A percentile compares a stretch with the other conserved stretches of the same genome.
Conservation (phyloP, 2,329 filamentous ascomycete species). For the Colletotrichum liaoningense region DNA sequence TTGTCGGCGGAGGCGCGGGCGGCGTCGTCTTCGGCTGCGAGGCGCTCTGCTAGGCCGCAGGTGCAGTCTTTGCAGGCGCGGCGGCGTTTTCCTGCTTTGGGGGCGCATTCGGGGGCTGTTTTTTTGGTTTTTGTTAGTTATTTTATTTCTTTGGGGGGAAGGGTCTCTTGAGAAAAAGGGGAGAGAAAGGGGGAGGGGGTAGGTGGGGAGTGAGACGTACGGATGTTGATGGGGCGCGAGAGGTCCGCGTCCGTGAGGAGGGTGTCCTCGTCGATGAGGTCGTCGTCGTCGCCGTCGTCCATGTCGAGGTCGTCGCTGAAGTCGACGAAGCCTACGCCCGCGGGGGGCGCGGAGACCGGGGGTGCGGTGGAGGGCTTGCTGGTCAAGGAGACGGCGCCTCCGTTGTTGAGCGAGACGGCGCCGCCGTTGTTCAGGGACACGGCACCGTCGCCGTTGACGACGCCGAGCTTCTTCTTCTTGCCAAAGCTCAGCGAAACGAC, state of each 20-base stretch:
- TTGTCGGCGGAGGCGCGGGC: conserved; percentile 69
- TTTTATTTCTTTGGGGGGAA: no score
- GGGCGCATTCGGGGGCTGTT: conserved; percentile 83
- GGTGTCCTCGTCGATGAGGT: conserved; percentile 90
- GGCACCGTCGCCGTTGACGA: conserved; percentile 32
- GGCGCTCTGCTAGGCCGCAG: conserved; percentile 86
- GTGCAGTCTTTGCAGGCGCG: conserved; percentile 87
- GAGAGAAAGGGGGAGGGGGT: no score
- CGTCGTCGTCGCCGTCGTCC: conserved; percentile 80
- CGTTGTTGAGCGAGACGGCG: background rate
- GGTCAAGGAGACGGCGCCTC: conserved; percentile 40
- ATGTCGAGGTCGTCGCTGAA: conserved; percentile 66
- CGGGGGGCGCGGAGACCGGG: conserved; percentile 52
- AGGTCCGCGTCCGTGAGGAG: conserved; percentile 89
- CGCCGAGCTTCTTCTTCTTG: conserved; percentile 46
- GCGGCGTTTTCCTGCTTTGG: conserved; percentile 87
- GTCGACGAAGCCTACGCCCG: conserved; percentile 76
- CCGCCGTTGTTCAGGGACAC: background rate
- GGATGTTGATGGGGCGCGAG: conserved; percentile 79
- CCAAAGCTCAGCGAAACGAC: conserved; percentile 64
- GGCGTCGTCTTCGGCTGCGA: conserved; percentile 66
- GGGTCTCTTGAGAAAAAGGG: no score
- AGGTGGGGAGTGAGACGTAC: no score
- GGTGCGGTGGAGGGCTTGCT: conserved; percentile 56
- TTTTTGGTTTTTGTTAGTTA: no score